Evolutionary conservation across 2,329 filamentous ascomycete species (phyloP).

Genomic region (Aplosporella prunicola): DNA sequence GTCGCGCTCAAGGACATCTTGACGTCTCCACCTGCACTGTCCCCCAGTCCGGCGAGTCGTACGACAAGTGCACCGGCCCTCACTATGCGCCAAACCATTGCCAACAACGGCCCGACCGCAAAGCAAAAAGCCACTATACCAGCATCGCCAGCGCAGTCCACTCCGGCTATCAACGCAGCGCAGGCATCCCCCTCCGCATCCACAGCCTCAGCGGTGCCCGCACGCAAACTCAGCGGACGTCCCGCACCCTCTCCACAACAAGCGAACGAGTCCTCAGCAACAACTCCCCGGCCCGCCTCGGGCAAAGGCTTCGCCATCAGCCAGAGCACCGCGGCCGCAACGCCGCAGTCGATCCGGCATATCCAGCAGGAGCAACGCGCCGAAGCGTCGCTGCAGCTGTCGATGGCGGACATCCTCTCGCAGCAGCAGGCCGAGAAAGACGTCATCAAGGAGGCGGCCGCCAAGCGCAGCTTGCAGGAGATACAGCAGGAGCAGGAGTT

Average conservation of each 20-base stretch:
- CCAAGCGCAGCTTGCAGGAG: constrained; percentile 82
- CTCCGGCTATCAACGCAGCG: too few species aligned
- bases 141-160: constrained; percentile 19
- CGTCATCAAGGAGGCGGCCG: constrained; percentile 68
- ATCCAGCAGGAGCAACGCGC: constrained; percentile 46
- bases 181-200: constrained; percentile 12
- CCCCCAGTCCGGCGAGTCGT: too few species aligned
- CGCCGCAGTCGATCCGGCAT: constrained; percentile 40
- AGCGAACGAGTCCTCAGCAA: constrained; percentile 4
- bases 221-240: not conserved
- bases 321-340: constrained; percentile 17
- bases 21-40: constrained; percentile 20
- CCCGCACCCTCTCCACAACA: not conserved
- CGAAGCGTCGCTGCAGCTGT: constrained; percentile 56
- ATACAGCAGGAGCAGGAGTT: constrained; percentile 97
- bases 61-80: constrained; percentile 41
- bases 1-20: constrained; percentile 40
- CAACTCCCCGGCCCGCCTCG: not conserved
- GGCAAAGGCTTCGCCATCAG: constrained; percentile 9
- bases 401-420: constrained; percentile 79
- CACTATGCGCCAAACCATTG: constrained; percentile 53
- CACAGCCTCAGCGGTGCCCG: constrained; percentile 8
- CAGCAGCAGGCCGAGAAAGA: constrained; percentile 81
- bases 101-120: constrained; percentile 20
- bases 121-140: constrained; percentile 20